A percentile compares a stretch with the other conserved stretches of the same genome.
Evolutionary conservation across 208 protist species (phyloP).

Genomic region (Acanthamoeba sp.): DNA sequence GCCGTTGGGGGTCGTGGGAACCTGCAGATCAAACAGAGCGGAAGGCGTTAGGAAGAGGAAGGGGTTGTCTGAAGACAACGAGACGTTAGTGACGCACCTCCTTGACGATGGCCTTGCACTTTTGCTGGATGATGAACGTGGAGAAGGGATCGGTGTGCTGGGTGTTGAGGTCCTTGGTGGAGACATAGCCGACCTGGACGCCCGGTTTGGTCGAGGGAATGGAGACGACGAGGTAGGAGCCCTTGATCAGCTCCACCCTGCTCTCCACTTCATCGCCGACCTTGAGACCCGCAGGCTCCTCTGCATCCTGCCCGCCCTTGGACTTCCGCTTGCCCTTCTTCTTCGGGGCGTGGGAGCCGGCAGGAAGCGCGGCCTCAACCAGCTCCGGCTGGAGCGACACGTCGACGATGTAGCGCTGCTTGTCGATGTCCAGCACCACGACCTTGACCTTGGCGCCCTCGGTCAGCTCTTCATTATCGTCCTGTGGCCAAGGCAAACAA

Average conservation of each 20-base stretch:
- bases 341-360: background rate
- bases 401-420: constrained; percentile 68
- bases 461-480: constrained; percentile 48
- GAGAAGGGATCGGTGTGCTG: constrained; percentile 64
- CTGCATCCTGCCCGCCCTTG: background rate
- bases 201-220: background rate
- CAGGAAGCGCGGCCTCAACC: constrained; percentile 32
- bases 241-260: constrained; percentile 72
- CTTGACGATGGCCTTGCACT: constrained; percentile 66
- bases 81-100: constrained; percentile 11
- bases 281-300: constrained; percentile 28
- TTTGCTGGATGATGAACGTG: constrained; percentile 43
- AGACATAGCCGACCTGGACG: constrained; percentile 38
- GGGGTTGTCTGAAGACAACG: background rate
- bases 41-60: background rate
- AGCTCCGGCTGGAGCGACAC: constrained; percentile 71
- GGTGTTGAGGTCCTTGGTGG: constrained; percentile 72
- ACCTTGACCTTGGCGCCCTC: constrained; percentile 62
- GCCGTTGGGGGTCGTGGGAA: background rate
- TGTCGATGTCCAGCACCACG: constrained; percentile 69
- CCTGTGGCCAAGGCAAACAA: constrained; percentile 43
- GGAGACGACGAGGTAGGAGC: constrained; percentile 68
- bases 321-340: constrained; percentile 61
- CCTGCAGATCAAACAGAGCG: background rate
- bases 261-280: constrained; percentile 36